Base-by-base conservation (phyloP, 805 yeast genomes). In the Nakazawaea wickerhamii region DNA sequence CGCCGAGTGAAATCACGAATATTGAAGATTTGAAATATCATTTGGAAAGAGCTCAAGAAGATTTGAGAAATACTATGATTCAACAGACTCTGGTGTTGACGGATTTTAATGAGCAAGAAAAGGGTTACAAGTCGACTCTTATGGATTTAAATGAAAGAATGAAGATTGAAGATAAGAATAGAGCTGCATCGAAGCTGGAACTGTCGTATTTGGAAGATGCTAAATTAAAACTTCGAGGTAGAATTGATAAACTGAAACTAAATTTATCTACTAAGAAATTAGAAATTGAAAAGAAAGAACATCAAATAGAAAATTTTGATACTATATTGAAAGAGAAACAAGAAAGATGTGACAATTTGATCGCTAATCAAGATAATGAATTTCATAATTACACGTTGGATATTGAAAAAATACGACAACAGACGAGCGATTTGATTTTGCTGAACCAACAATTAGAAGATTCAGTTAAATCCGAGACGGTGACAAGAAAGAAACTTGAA, bases 1-100 rank as follows among this genome's bases (percentile, higher is more conserved):
- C 20, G 28, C 46, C 46, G 3, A 41, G 43, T 3, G 42, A 51
- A 49, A 67, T 55, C 45, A 59, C 55, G 6, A 71, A 69, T 51
- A 65, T 68, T 30, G 70, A 65, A 44, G 73, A 68, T 46, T 48
- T 70, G 28, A 62, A 70, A 44, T 68, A 61, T 45, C 52, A 64
- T 32, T 50, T 70, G 19, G 74, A 68, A 48, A 53, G 64, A 5
- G 68, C 69, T 1, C 63, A 69, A 33, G 72, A 66, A 21, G 72
- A 68, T 22, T 57, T 67, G 13, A 61, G 64, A 37, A 50, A 60
- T 7, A 51, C 67, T 14, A 46, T 64, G 46, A 55, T 51, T 20
- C 64, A 67, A 14, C 61, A 60, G 43, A 49, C 50, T 27, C 63
- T 60, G 28, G 49, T 59, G 0, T 55, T 58, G 23, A n/a, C 41